phyloP scores from a whole-genome alignment of 768 basidiomycete species.

The Tricholomella constricta region DNA sequence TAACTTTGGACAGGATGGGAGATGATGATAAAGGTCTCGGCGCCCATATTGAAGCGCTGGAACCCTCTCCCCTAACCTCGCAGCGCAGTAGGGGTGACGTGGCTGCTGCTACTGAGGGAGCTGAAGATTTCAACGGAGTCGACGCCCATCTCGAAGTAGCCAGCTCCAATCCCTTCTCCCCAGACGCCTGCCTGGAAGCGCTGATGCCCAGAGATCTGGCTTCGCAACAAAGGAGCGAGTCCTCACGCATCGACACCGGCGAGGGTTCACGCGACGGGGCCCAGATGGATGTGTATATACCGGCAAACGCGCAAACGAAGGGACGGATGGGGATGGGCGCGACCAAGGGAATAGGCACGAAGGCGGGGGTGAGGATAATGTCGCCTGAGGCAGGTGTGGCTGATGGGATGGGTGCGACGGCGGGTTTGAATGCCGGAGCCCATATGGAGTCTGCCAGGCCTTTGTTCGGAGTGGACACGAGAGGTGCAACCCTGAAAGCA shows the following conservation, averaged over 20 bases:
- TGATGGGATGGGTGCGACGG: neutral
- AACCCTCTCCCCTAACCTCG: neutral
- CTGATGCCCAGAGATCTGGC: too few species aligned
- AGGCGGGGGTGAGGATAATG: neutral
- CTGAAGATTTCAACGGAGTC: too few species aligned
- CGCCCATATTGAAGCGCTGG: neutral
- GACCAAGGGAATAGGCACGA: neutral
- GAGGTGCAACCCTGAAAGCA: too few species aligned
- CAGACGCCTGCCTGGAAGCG: too few species aligned
- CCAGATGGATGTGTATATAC: neutral
- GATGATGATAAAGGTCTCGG: neutral
- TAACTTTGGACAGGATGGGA: neutral
- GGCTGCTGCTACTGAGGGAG: too few species aligned
- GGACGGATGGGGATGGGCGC: neutral
- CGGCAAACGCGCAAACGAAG: neutral
- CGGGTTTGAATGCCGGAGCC: too few species aligned
- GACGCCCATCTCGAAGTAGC: too few species aligned
- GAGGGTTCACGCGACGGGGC: too few species aligned
- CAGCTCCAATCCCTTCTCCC: too few species aligned
- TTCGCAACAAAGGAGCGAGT: too few species aligned
- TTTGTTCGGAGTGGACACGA: neutral
- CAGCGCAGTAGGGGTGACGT: neutral
- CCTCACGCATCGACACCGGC: too few species aligned
- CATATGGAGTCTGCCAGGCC: neutral
- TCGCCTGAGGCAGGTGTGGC: neutral